Evolutionary conservation across 441 rosid species (phyloP), one percentile per base, ranked within the genome.

Genomic region (Gossypium armourianum): DNA sequence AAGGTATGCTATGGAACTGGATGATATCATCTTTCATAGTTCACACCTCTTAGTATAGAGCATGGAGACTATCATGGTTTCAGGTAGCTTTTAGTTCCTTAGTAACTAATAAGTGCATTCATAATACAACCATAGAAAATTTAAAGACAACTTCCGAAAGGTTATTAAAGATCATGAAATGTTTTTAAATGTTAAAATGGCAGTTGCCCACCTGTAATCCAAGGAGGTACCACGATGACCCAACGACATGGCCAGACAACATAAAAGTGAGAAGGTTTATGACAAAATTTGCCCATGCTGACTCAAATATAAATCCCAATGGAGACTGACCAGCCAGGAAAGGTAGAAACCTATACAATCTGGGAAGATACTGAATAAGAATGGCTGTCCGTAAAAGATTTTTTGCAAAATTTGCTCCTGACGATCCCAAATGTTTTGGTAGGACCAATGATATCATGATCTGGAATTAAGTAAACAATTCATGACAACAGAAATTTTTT

Each of bases 191-290:
- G 29, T 55, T 61, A 72, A 43, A 64, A 71, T 58, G 49, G 56
- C 21, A 17, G 69, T 56, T 16, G 21, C 80, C 29, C 62, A 88
- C 98, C 97, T 89, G 98, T 50, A 93, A 82, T 43, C 97, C 97
- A 5, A 90, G 72, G 77, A 91, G 93, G 74, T 93, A 93, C 98
- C 98, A 93, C 77, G 84, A 73, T 20, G 96, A 87, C 32, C 98
- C 97, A 71, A 93, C 83, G 61, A 85, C 76, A 73, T 91, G 98
- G 65, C 96, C 93, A 70, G 93, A 72, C 77, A 93, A 76, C 74
- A 91, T 69, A 77, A 86, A 91, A 45, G 86, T 87, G 77, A 89
- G 87, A 72, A 90, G 90, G 79, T 93, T 91, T 50, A 93, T 88
- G 62, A 91, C 84, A 76, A 93, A 89, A 77, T 88, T 91, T 65